Evolutionary conservation across 2,329 filamentous ascomycete species (phyloP).

Genomic region (Pezicula rhizophila): DNA sequence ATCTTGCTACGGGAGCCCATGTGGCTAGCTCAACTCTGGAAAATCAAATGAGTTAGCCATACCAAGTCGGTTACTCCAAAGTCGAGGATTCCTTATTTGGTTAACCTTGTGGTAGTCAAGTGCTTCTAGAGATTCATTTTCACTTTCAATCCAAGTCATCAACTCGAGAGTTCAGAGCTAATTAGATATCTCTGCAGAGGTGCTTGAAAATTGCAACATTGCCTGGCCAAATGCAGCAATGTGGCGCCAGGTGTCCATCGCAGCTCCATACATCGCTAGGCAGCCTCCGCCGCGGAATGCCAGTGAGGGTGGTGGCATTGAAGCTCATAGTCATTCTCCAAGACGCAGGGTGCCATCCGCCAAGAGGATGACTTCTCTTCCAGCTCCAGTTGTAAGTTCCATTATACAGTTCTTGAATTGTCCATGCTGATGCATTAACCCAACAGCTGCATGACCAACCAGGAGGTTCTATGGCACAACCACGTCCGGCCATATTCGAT

Average conservation of each 20-base stretch:
- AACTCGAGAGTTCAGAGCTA: neutral
- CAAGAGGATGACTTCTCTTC: conserved; percentile 6
- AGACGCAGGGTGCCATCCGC: conserved; percentile 28
- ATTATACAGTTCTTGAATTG: too few relatives aligned
- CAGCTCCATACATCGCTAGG: conserved; percentile 24
- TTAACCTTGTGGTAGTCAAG: too few relatives aligned
- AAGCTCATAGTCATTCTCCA: conserved; percentile 61
- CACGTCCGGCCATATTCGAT: conserved; percentile 29
- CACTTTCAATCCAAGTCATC: too few relatives aligned
- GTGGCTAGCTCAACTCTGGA: too few relatives aligned
- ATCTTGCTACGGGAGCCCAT: neutral
- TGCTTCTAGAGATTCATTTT: too few relatives aligned
- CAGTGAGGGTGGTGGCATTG: conserved; percentile 34
- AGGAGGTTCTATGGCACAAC: conserved; percentile 22
- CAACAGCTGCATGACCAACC: neutral
- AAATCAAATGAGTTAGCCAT: too few relatives aligned
- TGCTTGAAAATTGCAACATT: conserved; percentile 67
- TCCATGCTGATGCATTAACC: too few relatives aligned
- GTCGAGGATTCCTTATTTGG: too few relatives aligned
- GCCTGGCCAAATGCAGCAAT: conserved; percentile 73
- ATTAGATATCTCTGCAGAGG: conserved; percentile 39
- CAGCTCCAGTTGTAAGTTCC: too few relatives aligned
- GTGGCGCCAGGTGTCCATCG: conserved; percentile 50
- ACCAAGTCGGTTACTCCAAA: too few relatives aligned
- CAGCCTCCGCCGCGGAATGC: conserved; percentile 29